phyloP scores from a whole-genome alignment of 2,329 filamentous ascomycete genomes.

The Colletotrichum sp. region DNA sequence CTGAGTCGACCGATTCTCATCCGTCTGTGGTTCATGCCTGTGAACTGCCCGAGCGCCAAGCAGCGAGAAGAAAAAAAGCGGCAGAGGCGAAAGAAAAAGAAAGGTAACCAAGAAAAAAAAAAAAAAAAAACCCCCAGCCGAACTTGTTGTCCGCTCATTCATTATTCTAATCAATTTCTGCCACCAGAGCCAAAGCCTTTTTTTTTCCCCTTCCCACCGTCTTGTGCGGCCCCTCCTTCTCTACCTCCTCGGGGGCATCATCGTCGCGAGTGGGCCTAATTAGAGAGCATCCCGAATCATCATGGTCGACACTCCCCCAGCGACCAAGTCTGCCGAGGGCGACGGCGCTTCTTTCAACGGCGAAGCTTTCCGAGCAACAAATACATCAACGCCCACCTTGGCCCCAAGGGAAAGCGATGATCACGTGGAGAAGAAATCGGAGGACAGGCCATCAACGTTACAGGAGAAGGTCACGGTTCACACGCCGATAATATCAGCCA shows the following conservation, averaged over 20 bases:
- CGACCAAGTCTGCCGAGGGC: background rate
- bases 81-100: background rate
- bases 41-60: background rate
- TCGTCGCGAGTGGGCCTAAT: background rate
- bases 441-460: background rate
- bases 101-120: background rate
- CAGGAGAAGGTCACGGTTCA: background rate
- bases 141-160: background rate
- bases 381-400: slow-evolving; percentile 17
- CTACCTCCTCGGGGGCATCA: background rate
- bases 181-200: background rate
- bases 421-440: background rate
- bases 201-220: background rate
- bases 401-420: slow-evolving; percentile 12
- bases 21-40: slow-evolving; percentile 5
- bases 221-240: background rate
- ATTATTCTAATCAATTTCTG: background rate
- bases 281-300: background rate
- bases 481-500: background rate
- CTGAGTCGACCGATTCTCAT: background rate
- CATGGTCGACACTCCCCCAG: background rate
- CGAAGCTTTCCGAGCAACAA: background rate
- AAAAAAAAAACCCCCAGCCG: background rate
- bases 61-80: background rate
- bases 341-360: background rate